Conservation (phyloP, 148 eudicot species). For the Gaultheria prostrata region DNA sequence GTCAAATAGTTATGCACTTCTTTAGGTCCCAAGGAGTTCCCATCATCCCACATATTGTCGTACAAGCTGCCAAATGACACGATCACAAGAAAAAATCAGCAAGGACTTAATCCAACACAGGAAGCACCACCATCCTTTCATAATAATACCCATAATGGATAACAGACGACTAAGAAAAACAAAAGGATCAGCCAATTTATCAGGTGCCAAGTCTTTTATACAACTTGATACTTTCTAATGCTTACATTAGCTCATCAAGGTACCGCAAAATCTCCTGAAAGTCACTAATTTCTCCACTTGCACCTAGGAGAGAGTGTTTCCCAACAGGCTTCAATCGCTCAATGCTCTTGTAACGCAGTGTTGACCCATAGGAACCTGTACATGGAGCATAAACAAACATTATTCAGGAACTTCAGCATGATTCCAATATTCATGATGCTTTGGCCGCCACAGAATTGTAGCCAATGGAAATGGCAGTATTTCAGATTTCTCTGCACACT, state of each 20-base stretch:
- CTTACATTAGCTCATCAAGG: constrained; percentile 83
- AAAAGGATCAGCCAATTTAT: neutral
- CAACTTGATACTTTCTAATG: neutral
- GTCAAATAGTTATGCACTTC: constrained; percentile 49
- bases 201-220: neutral
- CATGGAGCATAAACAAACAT: neutral
- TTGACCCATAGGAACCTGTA: constrained; percentile 93
- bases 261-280: constrained; percentile 78
- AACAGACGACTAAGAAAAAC: neutral
- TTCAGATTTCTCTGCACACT: neutral
- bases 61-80: constrained; percentile 41
- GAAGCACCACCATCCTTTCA: neutral
- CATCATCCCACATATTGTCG: constrained; percentile 92
- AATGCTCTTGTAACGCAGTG: constrained; percentile 87
- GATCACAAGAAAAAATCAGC: neutral
- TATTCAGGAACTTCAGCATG: neutral
- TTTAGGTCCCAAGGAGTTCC: constrained; percentile 5
- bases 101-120: neutral
- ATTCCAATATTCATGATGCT: neutral
- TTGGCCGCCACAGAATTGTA: neutral
- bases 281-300: constrained; percentile 92
- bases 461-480: neutral
- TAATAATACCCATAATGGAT: neutral
- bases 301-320: constrained; percentile 91
- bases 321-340: constrained; percentile 87